Conservation (phyloP, 345 rosid species). For the Acer saccharum region DNA sequence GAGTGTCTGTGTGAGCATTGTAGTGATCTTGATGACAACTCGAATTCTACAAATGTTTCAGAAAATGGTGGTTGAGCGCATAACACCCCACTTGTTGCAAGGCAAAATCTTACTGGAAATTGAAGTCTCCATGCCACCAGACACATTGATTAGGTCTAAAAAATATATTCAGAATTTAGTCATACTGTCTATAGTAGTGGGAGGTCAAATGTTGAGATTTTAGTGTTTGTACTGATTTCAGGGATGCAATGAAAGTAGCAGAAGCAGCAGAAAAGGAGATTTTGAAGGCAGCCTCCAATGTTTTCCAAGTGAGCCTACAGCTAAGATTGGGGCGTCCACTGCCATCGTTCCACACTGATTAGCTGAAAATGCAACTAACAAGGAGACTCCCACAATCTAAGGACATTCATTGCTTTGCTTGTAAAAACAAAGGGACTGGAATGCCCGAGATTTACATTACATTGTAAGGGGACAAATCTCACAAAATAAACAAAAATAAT, state of each 20-base stretch:
- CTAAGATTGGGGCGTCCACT: slow-evolving; percentile 32
- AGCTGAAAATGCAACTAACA: neutral
- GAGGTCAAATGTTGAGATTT: neutral
- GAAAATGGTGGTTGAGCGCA: slow-evolving; percentile 66
- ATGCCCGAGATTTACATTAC: no score
- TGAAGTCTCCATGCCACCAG: slow-evolving; percentile 46
- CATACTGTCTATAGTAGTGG: no score
- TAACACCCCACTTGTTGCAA: slow-evolving; percentile 68
- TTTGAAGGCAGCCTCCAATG: slow-evolving; percentile 22
- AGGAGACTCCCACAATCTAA: no score
- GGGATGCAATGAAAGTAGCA: slow-evolving; percentile 38
- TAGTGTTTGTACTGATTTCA: neutral
- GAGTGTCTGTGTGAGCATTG: neutral
- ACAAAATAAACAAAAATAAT: no score
- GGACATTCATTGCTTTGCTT: no score
- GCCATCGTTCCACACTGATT: neutral
- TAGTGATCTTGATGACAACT: neutral
- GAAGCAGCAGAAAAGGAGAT: slow-evolving; percentile 38
- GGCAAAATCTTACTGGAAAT: slow-evolving; percentile 60
- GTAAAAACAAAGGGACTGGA: no score
- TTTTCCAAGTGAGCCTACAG: slow-evolving; percentile 28
- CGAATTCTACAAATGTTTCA: slow-evolving; percentile 23
- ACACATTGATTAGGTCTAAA: slow-evolving; percentile 32
- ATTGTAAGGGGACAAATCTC: no score
- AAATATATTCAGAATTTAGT: neutral